Percentiles rank a stretch among this genome's conserved stretches.
Evolutionary conservation across 495 filamentous ascomycete species (phyloP).

Genomic region (Lasiosphaeria miniovina): DNA sequence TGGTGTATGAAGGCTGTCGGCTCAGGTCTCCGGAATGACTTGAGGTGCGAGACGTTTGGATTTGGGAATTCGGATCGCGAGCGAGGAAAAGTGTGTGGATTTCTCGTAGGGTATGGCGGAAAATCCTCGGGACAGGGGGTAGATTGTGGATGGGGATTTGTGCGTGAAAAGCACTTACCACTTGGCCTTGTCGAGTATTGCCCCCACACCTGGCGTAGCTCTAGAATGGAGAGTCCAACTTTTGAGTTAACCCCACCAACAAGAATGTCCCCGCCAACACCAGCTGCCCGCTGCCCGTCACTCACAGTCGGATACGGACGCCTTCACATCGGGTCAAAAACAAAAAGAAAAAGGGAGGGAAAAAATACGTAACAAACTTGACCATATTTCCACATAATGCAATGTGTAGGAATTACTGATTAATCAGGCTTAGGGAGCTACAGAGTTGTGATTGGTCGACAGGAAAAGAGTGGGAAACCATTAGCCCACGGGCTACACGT

Average conservation of each 20-base stretch:
- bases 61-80: slow-evolving; percentile 12
- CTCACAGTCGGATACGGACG: neutral
- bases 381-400: too few species aligned
- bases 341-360: too few species aligned
- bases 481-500: neutral
- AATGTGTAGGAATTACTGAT: too few species aligned
- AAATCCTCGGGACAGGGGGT: slow-evolving; percentile 19
- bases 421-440: too few species aligned
- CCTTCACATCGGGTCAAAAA: too few species aligned
- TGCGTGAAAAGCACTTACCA: neutral
- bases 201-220: neutral
- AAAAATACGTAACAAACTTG: too few species aligned
- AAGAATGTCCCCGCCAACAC: neutral
- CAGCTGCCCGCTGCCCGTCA: too few species aligned
- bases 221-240: neutral
- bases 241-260: slow-evolving; percentile 6
- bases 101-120: slow-evolving; percentile 28
- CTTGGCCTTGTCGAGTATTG: neutral
- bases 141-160: neutral
- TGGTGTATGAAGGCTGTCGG: slow-evolving; percentile 34
- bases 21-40: slow-evolving; percentile 23
- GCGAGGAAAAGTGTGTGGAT: slow-evolving; percentile 33
- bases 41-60: slow-evolving; percentile 28
- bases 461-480: too few species aligned
- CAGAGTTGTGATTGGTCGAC: too few species aligned